Evolutionary conservation across 257 asterid species (phyloP).

Genomic region (Solanum chiquidenum): DNA sequence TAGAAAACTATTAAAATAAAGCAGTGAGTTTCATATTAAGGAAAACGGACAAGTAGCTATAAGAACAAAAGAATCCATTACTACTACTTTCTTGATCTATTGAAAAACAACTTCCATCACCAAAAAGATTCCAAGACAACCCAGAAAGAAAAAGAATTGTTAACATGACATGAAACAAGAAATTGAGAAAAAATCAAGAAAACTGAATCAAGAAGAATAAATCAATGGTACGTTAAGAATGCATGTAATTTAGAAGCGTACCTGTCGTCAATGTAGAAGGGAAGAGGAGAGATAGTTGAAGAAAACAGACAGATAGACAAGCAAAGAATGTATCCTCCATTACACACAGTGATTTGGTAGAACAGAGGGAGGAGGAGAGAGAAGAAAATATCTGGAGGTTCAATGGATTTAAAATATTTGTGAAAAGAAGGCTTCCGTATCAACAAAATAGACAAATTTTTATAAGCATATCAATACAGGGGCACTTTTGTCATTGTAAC

Average conservation of each 20-base stretch:
- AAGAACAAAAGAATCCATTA: not conserved
- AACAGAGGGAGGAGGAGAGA: not conserved
- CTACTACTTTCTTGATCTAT: not conserved
- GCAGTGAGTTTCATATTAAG: not conserved
- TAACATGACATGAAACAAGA: not conserved
- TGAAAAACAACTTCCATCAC: not conserved
- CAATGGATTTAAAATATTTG: not conserved
- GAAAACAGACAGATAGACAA: not conserved
- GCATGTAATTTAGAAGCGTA: not conserved
- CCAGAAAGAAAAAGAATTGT: not conserved
- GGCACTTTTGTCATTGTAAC: not conserved
- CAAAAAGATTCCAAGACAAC: not conserved
- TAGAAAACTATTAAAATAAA: not conserved
- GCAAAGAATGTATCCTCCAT: not conserved
- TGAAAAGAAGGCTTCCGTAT: not conserved
- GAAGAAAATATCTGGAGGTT: conserved; percentile 1
- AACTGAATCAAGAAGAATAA: not conserved
- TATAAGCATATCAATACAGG: not conserved
- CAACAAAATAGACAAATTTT: not conserved
- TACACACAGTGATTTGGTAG: not conserved
- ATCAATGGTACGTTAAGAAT: not conserved
- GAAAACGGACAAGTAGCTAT: not conserved
- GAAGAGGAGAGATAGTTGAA: not conserved
- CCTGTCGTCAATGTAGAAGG: not conserved
- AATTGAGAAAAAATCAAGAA: not conserved